phyloP scores from a whole-genome alignment of 75 land plant genomes.

The Selaginella moellendorffii region DNA sequence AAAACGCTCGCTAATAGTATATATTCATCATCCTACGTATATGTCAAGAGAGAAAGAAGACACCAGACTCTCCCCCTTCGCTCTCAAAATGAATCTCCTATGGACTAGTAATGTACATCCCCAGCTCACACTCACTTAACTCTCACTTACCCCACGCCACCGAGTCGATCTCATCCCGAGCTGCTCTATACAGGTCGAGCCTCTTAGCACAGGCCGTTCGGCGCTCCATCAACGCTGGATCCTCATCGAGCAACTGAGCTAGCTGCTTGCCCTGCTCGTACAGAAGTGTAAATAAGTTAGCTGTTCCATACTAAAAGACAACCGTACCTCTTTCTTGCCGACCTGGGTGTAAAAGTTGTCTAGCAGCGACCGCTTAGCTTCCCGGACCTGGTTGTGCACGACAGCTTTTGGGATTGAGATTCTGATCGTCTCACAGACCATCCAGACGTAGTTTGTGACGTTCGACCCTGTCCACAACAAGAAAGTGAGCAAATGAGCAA shows the following conservation, averaged over 20 bases:
- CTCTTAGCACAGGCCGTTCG: slow-evolving; percentile 44
- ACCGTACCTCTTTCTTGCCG: slow-evolving; percentile 54
- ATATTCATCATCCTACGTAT: too few relatives aligned
- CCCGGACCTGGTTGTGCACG: slow-evolving; percentile 80
- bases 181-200: slow-evolving; percentile 56
- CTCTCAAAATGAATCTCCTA: too few relatives aligned
- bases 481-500: not conserved
- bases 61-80: too few relatives aligned
- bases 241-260: slow-evolving; percentile 46
- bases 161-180: slow-evolving; percentile 62
- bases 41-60: too few relatives aligned
- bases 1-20: too few relatives aligned
- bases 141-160: slow-evolving; percentile 31
- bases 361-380: slow-evolving; percentile 61
- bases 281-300: too few relatives aligned
- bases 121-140: not conserved
- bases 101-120: too few relatives aligned
- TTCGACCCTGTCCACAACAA: slow-evolving; percentile 35
- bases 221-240: slow-evolving; percentile 62
- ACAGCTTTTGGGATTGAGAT: slow-evolving; percentile 75
- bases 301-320: too few relatives aligned
- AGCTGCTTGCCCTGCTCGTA: slow-evolving; percentile 45
- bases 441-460: slow-evolving; percentile 52
- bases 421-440: slow-evolving; percentile 54
- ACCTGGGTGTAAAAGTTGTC: slow-evolving; percentile 65